Evolutionary conservation across 2,329 filamentous ascomycete genomes (phyloP), one percentile per base, ranked within the genome.

Genomic region (Fusarium pilosicola): DNA sequence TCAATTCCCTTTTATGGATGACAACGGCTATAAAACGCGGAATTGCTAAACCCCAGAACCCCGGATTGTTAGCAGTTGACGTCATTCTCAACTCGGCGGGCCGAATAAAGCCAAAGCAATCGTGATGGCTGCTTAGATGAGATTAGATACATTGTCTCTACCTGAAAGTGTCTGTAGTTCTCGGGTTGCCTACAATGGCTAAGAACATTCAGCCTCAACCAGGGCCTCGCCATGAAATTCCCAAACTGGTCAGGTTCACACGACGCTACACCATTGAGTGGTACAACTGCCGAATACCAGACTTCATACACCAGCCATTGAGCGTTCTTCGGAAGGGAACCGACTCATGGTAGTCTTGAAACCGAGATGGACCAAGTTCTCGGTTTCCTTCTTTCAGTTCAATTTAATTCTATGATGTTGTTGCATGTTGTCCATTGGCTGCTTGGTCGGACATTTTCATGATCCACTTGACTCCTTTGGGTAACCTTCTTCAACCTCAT

Each of bases 51-150:
- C 48, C 60, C 58, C 56, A 52, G 46, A 28, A 52, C 41, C 48
- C 66, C 66, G 42, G 57, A 51, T 45, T 45, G 36, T 60, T 44
- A 41, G 15, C n/a, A 9, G 10, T 52, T 77, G 70, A 77, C 76
- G 76, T 77, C 76, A 77, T 59, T 17, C 18, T 49, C 32, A 17
- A 46, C 38, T 46, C 12, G 24, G 63, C 65, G 68, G 60, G 57
- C 75, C 74, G 74, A 75, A 74, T 72, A 36, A 34, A 59, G 24
- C 59, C 28, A 38, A 60, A 34, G 30, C 41, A 62, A 62, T 71
- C 58, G 38, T 22, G 32, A 58, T 60, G 57, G 11, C 12, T 54
- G 57, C 34, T 34, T 10, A 44, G 51, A 24, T 62, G 36, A 62
- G 51, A 38, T 52, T 24, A 54, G 34, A 46, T n/a, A 30, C n/a